Evolutionary conservation across 345 rosid species (phyloP).

Genomic region (Acer campestre): DNA sequence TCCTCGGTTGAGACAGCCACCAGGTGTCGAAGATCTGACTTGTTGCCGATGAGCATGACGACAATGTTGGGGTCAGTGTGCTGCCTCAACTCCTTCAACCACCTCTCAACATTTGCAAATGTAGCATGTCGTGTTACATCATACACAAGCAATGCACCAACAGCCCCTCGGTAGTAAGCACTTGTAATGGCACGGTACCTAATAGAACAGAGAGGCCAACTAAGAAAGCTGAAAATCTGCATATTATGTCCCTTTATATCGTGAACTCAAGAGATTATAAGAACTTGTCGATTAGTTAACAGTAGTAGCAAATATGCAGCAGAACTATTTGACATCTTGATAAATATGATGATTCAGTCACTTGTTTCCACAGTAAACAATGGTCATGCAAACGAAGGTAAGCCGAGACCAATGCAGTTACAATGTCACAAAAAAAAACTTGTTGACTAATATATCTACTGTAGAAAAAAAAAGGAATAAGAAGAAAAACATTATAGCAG

Average conservation of each 20-base stretch:
- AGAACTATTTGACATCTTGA: background rate
- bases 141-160: slow-evolving; percentile 57
- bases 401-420: background rate
- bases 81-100: slow-evolving; percentile 53
- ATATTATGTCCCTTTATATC: background rate
- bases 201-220: slow-evolving; percentile 3
- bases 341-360: background rate
- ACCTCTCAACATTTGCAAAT: slow-evolving; percentile 47
- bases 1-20: slow-evolving; percentile 50
- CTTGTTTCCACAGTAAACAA: background rate
- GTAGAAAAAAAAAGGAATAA: background rate
- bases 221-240: background rate
- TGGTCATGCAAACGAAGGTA: background rate
- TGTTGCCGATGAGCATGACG: slow-evolving; percentile 58
- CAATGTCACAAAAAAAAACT: background rate
- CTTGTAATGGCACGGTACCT: slow-evolving; percentile 66
- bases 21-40: slow-evolving; percentile 54
- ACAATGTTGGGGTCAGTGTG: slow-evolving; percentile 57
- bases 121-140: slow-evolving; percentile 55
- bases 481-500: background rate
- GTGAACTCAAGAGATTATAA: background rate
- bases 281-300: slow-evolving; percentile 1
- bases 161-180: slow-evolving; percentile 64
- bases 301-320: background rate
- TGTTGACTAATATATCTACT: background rate